Evolutionary conservation across 2,329 filamentous ascomycete genomes (phyloP).

Genomic region (Stachybotrys chlorohalonatus): DNA sequence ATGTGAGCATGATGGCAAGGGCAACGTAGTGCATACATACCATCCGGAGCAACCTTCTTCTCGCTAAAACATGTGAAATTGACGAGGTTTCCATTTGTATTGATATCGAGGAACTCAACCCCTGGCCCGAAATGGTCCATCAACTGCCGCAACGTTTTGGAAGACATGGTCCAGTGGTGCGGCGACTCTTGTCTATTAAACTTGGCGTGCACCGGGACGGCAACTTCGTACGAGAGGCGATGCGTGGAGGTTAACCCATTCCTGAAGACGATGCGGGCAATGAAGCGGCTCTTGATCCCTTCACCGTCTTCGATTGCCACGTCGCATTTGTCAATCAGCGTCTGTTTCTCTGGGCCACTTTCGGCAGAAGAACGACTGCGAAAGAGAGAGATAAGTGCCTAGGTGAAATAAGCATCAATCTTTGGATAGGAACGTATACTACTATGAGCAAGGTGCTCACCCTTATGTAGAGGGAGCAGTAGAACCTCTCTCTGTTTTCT

Average conservation of each 20-base stretch:
- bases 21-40: conserved; percentile 12
- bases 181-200: conserved; percentile 59
- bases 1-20: conserved; percentile 6
- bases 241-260: conserved; percentile 74
- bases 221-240: conserved; percentile 64
- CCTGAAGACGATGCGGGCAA: conserved; percentile 64
- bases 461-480: conserved; percentile 66
- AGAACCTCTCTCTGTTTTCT: conserved; percentile 52
- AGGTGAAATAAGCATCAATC: not conserved
- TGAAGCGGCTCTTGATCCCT: conserved; percentile 62
- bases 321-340: conserved; percentile 65
- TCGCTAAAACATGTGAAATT: conserved; percentile 78
- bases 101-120: conserved; percentile 73
- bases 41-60: conserved; percentile 58
- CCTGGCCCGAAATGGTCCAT: conserved; percentile 75
- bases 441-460: conserved; percentile 25
- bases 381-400: conserved; percentile 66
- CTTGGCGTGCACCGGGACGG: conserved; percentile 65
- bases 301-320: conserved; percentile 64
- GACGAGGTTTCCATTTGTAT: conserved; percentile 62
- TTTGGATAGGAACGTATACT: not conserved
- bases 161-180: conserved; percentile 66
- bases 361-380: conserved; percentile 55
- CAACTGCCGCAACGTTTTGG: conserved; percentile 61
- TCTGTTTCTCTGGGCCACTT: conserved; percentile 53